Evolutionary conservation across 2,329 filamentous ascomycete species (phyloP).

Genomic region (Colletotrichum lindemuthianum): DNA sequence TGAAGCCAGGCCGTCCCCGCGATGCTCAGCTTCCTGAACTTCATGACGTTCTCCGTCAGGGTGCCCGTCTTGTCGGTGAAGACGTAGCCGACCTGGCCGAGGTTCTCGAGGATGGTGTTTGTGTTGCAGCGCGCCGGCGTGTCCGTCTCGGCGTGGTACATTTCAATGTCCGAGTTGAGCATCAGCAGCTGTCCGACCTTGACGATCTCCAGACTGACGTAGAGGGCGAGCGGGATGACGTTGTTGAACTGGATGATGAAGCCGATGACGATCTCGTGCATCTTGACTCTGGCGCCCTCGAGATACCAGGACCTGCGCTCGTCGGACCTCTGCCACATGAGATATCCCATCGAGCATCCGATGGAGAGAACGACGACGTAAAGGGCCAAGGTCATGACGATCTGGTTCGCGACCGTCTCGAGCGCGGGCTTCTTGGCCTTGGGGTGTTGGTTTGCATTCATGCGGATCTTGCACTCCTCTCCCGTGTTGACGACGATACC

Average conservation of each 20-base stretch:
- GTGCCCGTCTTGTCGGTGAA: constrained; percentile 97
- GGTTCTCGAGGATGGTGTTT: constrained; percentile 93
- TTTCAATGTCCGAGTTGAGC: constrained; percentile 82
- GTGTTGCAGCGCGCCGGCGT: constrained; percentile 91
- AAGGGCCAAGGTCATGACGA: constrained; percentile 82
- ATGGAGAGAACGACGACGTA: constrained; percentile 84
- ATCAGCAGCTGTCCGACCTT: constrained; percentile 83
- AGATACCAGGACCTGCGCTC: constrained; percentile 84
- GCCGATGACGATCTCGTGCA: constrained; percentile 84
- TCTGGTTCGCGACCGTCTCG: constrained; percentile 79
- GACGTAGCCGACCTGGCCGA: constrained; percentile 89
- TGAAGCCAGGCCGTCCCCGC: constrained; percentile 92
- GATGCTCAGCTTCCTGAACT: constrained; percentile 91
- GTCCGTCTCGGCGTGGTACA: constrained; percentile 87
- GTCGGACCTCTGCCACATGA: constrained; percentile 75
- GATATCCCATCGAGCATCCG: constrained; percentile 84
- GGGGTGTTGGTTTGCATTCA: constrained; percentile 91
- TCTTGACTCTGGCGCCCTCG: constrained; percentile 73
- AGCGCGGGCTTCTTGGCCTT: constrained; percentile 84
- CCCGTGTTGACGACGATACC: constrained; percentile 89
- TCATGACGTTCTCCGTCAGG: constrained; percentile 94
- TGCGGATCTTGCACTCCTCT: constrained; percentile 90
- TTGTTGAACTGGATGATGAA: constrained; percentile 99
- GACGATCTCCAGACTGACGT: constrained; percentile 89
- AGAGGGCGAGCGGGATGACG: constrained; percentile 89